These are phyloP conservation scores for Monosporozyma yasuniensis DNA, from an alignment of 805 yeast genomes.

Conservation along the genomic window DNA sequence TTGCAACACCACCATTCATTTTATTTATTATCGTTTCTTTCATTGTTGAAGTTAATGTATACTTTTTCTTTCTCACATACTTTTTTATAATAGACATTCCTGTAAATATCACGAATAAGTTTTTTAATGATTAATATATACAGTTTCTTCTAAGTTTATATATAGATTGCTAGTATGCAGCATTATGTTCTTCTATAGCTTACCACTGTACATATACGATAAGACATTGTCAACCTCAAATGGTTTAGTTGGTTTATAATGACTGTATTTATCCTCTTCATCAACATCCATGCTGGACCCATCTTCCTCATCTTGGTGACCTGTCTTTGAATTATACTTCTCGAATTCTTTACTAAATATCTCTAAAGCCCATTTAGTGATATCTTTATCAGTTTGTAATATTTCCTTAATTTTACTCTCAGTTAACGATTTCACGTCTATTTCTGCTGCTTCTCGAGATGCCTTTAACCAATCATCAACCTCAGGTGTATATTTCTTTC, in stretches of 20 bases:
- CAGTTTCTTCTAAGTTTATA: neutral
- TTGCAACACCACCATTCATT: neutral
- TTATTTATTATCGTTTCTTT: neutral
- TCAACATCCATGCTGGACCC: neutral
- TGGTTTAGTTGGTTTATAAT: conserved; percentile 22
- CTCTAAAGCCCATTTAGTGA: conserved; percentile 60
- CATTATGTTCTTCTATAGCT: neutral
- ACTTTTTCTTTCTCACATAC: neutral
- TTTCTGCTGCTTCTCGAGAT: conserved; percentile 31
- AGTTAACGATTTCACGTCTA: conserved; percentile 22
- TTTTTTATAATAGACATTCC: conserved; percentile 1
- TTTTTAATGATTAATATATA: neutral
- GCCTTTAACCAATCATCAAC: conserved; percentile 74
- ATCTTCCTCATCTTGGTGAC: neutral
- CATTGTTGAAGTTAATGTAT: neutral
- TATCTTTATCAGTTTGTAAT: conserved; percentile 45
- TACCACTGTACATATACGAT: conserved; percentile 40
- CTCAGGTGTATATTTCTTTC: conserved; percentile 86
- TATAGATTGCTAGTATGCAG: neutral
- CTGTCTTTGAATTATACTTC: conserved; percentile 52
- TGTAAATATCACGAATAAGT: conserved; percentile 2
- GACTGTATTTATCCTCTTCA: conserved; percentile 58
- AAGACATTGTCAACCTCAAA: conserved; percentile 34
- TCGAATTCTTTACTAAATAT: conserved; percentile 45
- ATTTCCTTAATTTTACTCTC: conserved; percentile 20